Base-by-base conservation (phyloP, 2,329 filamentous ascomycete genomes). In the Venturia asperata region DNA sequence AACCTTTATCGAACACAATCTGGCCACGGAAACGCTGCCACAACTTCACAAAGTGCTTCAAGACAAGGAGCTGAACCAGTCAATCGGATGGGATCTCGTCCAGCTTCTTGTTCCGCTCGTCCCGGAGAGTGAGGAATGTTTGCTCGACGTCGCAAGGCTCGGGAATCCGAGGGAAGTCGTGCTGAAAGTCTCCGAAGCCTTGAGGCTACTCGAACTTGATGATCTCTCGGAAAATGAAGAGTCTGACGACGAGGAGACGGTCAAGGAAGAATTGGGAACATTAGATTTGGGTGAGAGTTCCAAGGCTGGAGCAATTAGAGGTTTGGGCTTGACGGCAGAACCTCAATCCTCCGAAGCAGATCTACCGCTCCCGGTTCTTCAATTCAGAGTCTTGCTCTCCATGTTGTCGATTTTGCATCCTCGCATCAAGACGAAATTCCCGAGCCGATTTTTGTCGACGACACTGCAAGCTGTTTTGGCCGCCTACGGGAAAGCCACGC, bases 71-170 rank as follows among this genome's bases (percentile, higher is more conserved):
- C 79, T 92, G 65, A 90, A 89, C 2, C 84, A 83, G 67, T 88
- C 91, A 65, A 92, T 93, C 70, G 90, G 90, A 62, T 94, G 90
- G 90, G 90, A 94, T 73, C 78, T 93, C 63, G 87, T 94, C 27
- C 87, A 89, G 72, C 84, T 91, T 71, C 82, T 94, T 5, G 80
- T 92, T 30, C 81, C 85, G 43, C 77, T 91, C 5, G 81, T 88
- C 1, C 83, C 84, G 1, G 78, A 80, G 2, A 87, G 87, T n/a
- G 86, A 89, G 69, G 76, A 81, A 60, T 92, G 90, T 72, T 80
- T 93, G 19, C 84, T 88, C 72, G 89, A 87, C 39, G 86, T 93
- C 63, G 90, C 90, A 41, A 83, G 87, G 30, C 80, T 91, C 47
- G 90, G 90, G 62, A 94, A 93, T 72, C 90, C 90, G 0, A 81